phyloP scores from a whole-genome alignment of 208 protist species.

The Trypanosoma theileri region DNA sequence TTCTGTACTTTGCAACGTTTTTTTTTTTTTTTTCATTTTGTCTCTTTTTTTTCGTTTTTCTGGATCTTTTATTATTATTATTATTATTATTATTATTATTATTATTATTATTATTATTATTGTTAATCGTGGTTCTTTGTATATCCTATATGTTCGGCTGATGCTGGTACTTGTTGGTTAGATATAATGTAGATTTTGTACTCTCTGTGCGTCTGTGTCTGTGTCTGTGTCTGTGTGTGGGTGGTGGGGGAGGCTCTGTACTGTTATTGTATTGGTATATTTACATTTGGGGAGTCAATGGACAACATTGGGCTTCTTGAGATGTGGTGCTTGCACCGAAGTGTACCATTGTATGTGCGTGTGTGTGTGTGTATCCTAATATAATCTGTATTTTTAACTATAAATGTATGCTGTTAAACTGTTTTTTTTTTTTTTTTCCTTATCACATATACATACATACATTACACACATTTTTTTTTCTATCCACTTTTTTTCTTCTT shows the following conservation, averaged over 20 bases:
- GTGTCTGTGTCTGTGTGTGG: too few species aligned
- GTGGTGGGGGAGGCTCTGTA: too few species aligned
- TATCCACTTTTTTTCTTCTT: too few species aligned
- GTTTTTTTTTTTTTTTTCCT: background rate
- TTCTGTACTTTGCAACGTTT: too few species aligned
- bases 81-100: background rate
- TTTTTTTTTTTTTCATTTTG: background rate
- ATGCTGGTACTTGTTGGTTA: too few species aligned
- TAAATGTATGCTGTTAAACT: background rate
- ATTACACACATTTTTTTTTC: background rate
- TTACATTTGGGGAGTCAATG: too few species aligned
- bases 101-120: background rate
- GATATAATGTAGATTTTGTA: too few species aligned
- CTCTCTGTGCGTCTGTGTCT: too few species aligned
- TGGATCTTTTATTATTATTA: slow-evolving; percentile 6
- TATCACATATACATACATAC: background rate
- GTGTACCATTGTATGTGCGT: too few species aligned
- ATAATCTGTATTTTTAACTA: background rate
- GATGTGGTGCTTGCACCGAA: too few species aligned
- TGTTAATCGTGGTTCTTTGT: background rate
- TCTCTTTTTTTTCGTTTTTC: slow-evolving; percentile 5
- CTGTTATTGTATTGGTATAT: too few species aligned
- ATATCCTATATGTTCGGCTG: background rate
- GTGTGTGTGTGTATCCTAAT: background rate
- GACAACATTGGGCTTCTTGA: too few species aligned